phyloP scores from a whole-genome alignment of 345 rosid genomes.

The Acer campestre region DNA sequence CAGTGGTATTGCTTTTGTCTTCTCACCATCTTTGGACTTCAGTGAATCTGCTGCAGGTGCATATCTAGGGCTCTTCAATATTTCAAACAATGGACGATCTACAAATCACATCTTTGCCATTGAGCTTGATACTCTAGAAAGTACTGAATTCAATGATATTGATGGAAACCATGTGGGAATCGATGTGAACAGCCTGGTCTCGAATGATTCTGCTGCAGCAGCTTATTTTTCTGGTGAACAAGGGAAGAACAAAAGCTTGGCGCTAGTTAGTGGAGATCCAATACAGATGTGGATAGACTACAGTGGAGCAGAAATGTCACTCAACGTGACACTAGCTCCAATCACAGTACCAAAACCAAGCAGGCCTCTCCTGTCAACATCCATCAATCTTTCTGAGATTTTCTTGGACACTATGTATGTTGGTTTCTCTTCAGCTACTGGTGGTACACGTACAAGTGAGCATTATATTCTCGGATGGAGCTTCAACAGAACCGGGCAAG shows the following conservation, averaged over 20 bases:
- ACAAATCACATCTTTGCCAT: conserved; percentile 34
- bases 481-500: too few relatives aligned
- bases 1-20: conserved; percentile 46
- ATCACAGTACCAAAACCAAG: too few relatives aligned
- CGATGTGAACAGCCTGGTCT: conserved; percentile 24
- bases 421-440: conserved; percentile 49
- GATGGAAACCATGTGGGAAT: conserved; percentile 36
- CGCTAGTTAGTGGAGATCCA: too few relatives aligned
- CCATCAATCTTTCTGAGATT: too few relatives aligned
- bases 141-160: conserved; percentile 13
- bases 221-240: too few relatives aligned
- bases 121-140: conserved; percentile 26
- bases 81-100: conserved; percentile 11
- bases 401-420: too few relatives aligned
- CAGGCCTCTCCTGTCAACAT: too few relatives aligned
- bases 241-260: too few relatives aligned
- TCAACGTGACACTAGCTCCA: too few relatives aligned
- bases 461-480: conserved; percentile 23
- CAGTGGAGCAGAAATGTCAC: too few relatives aligned
- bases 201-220: not conserved
- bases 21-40: conserved; percentile 39
- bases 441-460: conserved; percentile 38
- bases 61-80: conserved; percentile 31
- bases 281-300: too few relatives aligned
- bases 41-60: conserved; percentile 6